phyloP scores from a whole-genome alignment of 2,329 filamentous ascomycete genomes.

The Cordyceps tenuipes region DNA sequence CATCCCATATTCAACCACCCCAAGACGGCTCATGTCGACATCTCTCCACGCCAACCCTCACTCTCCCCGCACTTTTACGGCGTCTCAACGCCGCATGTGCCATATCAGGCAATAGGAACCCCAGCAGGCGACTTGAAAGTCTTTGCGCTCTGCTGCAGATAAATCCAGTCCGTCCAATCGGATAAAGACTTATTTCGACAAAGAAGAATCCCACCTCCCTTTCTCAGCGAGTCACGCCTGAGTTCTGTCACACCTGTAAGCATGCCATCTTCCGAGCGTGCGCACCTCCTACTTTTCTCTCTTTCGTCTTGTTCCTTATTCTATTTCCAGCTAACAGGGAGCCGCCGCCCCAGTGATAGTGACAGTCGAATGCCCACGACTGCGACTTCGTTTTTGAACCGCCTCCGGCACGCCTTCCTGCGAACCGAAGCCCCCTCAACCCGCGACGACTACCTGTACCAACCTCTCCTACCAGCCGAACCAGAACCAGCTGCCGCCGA shows the following conservation, averaged over 20 bases:
- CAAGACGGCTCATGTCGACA: conserved; percentile 13
- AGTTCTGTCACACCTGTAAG: neutral
- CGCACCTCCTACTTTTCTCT: too few relatives aligned
- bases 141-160: conserved; percentile 53
- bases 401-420: neutral
- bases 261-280: too few relatives aligned
- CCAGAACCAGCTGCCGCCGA: neutral
- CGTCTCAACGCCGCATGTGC: conserved; percentile 37
- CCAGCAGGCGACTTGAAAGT: conserved; percentile 55
- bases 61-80: conserved; percentile 14
- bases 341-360: neutral
- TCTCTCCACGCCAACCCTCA: conserved; percentile 12
- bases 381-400: neutral
- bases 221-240: neutral
- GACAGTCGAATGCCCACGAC: conserved; percentile 2
- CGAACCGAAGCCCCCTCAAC: neutral
- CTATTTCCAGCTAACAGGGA: neutral
- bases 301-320: neutral
- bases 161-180: conserved; percentile 27
- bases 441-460: neutral
- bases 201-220: neutral
- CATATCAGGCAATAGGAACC: conserved; percentile 31
- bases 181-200: conserved; percentile 4
- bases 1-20: neutral
- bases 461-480: neutral